Base-by-base conservation (phyloP, 495 filamentous ascomycete genomes). In the Cercophora sp. region DNA sequence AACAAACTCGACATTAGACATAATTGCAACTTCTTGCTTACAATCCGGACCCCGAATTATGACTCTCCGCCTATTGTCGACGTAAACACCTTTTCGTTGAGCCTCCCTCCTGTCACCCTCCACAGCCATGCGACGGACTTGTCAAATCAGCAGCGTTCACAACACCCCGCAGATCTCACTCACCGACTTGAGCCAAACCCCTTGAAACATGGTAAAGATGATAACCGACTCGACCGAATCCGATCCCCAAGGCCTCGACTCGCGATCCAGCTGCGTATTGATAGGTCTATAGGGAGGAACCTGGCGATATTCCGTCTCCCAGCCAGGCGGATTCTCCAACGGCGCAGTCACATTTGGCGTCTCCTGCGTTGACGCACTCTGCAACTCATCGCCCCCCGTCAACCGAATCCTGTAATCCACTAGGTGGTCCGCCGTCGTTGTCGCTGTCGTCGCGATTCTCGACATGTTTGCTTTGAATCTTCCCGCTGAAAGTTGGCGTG, bases 1-100 rank as follows among this genome's bases (percentile, higher is more conserved):
- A 42, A 42, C 15, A 3, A 36, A 36, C 32, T n/a, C n/a, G n/a
- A n/a, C n/a, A n/a, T n/a, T n/a, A n/a, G n/a, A n/a, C n/a, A n/a
- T n/a, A n/a, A n/a, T n/a, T n/a, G n/a, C n/a, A n/a, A n/a, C n/a
- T n/a, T n/a, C n/a, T n/a, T n/a, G n/a, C n/a, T n/a, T n/a, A n/a
- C n/a, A n/a, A n/a, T n/a, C n/a, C n/a, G n/a, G n/a, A n/a, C n/a
- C n/a, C n/a, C 35, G 8, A 34, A 18, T 66, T 58, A 81, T 59
- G 68, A 77, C 53, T 81, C 78, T 5, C 76, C 75, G 5, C 78
- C 77, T 48, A 81, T 63, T 20, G 77, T 71, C 57, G 74, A 70
- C 16, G 65, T 62, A 50, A 79, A 79, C 6, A 71, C 60, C 37
- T 63, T 59, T 22, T 70, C 64, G 34, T 71, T 71, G 19, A 79